Evolutionary conservation across 2,329 filamentous ascomycete genomes (phyloP).

Genomic region (Calonectria montana): DNA sequence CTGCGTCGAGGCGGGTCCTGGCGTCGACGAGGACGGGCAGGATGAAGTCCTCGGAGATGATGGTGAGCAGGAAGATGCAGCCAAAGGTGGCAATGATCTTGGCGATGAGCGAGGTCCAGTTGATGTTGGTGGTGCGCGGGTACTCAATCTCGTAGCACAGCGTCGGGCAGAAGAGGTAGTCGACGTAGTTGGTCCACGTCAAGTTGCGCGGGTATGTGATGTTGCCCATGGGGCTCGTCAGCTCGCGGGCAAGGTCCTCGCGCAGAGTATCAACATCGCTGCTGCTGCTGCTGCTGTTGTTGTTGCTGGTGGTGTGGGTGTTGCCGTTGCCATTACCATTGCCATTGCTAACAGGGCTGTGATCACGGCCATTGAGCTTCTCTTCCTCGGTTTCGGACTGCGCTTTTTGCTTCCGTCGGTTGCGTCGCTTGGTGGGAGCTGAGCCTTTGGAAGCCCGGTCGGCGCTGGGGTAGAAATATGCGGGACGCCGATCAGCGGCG

Average conservation of each 20-base stretch:
- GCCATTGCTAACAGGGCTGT: conserved; percentile 35
- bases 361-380: conserved; percentile 8
- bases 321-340: conserved; percentile 41
- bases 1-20: conserved; percentile 60
- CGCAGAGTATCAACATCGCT: conserved; percentile 76
- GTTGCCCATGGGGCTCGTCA: conserved; percentile 90
- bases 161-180: conserved; percentile 92
- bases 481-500: conserved; percentile 71
- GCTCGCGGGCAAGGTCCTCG: conserved; percentile 87
- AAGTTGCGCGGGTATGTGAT: conserved; percentile 93
- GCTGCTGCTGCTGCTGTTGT: conserved; percentile 49
- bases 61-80: conserved; percentile 93
- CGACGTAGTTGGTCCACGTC: conserved; percentile 82
- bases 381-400: neutral
- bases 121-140: conserved; percentile 79
- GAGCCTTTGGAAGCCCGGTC: conserved; percentile 52
- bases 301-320: conserved; percentile 13
- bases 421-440: conserved; percentile 37
- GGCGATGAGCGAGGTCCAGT: conserved; percentile 84
- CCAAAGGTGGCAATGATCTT: conserved; percentile 93
- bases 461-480: conserved; percentile 79
- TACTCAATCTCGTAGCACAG: conserved; percentile 99
- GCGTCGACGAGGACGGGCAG: conserved; percentile 87
- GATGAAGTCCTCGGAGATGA: conserved; percentile 95
- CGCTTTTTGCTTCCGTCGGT: conserved; percentile 25